Base-by-base conservation (phyloP, 306 rosid species). In the Dryas drummondii region DNA sequence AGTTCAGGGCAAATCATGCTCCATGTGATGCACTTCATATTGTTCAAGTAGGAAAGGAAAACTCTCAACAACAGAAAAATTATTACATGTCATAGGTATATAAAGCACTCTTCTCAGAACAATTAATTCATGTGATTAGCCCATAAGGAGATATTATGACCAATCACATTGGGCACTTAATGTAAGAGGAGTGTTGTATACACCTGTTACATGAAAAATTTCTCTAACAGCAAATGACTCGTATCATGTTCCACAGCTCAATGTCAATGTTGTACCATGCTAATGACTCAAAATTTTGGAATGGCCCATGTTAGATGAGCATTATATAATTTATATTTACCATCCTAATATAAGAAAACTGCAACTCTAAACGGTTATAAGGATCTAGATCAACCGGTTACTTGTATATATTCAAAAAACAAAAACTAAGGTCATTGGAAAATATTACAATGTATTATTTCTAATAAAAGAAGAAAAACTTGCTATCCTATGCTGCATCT, bases 401-500 rank as follows among this genome's bases (percentile, higher is more conserved):
- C 75, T 22, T 7, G 47, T 7, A 61, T 71, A 6, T 46, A 56
- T 6, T 1, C 44, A 44, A 9, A 14, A 46, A 56, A 44, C 42
- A 55, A 56, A 55, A 59, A 1, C 15, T 17, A 55, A 8, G 0
- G 4, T 11, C 26, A 37, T 53, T 19, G 54, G n/a, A 5, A 19
- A n/a, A 9, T 47, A 47, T 66, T 66, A 17, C 53, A 45, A 49
- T 19, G 59, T 19, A 7, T 58, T 47, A 47, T 46, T 46, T 63
- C 6, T 46, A 56, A 16, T 14, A 5, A 46, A 7, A 44, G 5
- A 48, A 63, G 45, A 56, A 55, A 79, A 63, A 62, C 51, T 42
- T 4, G 10, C 50, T 49, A 37, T 26, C 47, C 68, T 69, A 17
- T 11, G 48, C 65, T 54, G 46, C 64, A 69, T 81, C 48, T 80